phyloP scores from a whole-genome alignment of 345 rosid genomes.

The Draba incana region DNA sequence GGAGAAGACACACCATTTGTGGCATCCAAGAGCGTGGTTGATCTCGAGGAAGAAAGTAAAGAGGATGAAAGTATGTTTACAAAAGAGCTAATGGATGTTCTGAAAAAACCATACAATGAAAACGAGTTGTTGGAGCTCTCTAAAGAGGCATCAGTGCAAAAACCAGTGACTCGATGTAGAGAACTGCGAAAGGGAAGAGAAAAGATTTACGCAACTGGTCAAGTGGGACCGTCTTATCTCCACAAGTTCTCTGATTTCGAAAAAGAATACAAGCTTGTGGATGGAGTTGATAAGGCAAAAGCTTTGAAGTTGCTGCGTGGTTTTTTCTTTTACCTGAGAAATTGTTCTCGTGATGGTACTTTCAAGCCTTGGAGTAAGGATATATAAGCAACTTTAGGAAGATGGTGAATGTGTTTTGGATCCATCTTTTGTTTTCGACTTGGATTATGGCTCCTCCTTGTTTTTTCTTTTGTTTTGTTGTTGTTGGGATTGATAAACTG shows the following conservation, averaged over 20 bases:
- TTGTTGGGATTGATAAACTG: slow-evolving; percentile 6
- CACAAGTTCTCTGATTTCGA: slow-evolving; percentile 34
- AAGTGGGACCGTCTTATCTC: slow-evolving; percentile 26
- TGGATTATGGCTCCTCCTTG: neutral
- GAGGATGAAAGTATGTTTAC: slow-evolving; percentile 17
- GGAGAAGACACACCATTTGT: slow-evolving; percentile 34
- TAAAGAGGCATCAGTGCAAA: slow-evolving; percentile 14
- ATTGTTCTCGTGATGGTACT: slow-evolving; percentile 33
- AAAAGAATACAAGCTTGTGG: slow-evolving; percentile 26
- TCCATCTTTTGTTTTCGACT: neutral
- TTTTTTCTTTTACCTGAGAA: slow-evolving; percentile 38
- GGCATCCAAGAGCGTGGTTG: slow-evolving; percentile 33
- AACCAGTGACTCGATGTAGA: slow-evolving; percentile 27
- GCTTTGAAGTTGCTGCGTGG: slow-evolving; percentile 36
- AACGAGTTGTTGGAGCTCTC: slow-evolving; percentile 24
- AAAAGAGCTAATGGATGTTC: slow-evolving; percentile 14
- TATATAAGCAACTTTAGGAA: neutral
- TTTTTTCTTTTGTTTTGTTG: neutral
- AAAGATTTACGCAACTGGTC: slow-evolving; percentile 14
- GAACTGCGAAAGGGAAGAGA: slow-evolving; percentile 37
- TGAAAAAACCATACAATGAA: slow-evolving; percentile 30
- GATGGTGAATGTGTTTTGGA: neutral
- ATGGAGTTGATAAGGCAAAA: slow-evolving; percentile 23
- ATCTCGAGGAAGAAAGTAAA: slow-evolving; percentile 26
- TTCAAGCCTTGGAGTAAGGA: slow-evolving; percentile 36